These are phyloP conservation scores for Hericium rajendrae DNA, from an alignment of 768 basidiomycete species.

Conservation along the genomic window DNA sequence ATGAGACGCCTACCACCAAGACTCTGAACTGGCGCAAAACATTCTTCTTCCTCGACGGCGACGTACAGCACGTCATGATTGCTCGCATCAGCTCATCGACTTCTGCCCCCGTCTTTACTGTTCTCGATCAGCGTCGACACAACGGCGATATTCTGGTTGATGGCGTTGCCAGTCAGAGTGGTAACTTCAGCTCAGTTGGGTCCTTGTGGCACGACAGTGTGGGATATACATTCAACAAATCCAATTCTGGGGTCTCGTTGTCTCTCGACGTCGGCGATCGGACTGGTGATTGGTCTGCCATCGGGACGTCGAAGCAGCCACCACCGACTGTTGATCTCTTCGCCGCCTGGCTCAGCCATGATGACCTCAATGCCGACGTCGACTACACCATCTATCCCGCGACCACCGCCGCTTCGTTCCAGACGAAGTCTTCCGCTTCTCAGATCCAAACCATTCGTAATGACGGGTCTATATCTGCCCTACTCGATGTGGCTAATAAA, in stretches of 20 bases:
- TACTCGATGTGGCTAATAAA: slow-evolving; percentile 33
- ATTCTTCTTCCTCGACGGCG: slow-evolving; percentile 58
- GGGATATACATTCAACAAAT: slow-evolving; percentile 41
- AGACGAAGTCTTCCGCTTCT: slow-evolving; percentile 23
- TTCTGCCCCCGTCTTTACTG: slow-evolving; percentile 41
- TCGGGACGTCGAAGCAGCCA: slow-evolving; percentile 53
- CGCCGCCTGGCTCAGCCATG: slow-evolving; percentile 42
- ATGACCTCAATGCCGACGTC: slow-evolving; percentile 23
- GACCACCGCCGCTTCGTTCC: slow-evolving; percentile 28
- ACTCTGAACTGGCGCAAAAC: slow-evolving; percentile 52
- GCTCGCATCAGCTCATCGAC: slow-evolving; percentile 37
- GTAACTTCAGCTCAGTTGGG: slow-evolving; percentile 21
- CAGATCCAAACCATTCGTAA: slow-evolving; percentile 33
- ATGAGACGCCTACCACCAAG: slow-evolving; percentile 46
- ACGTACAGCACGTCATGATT: slow-evolving; percentile 51
- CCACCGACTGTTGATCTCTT: slow-evolving; percentile 46
- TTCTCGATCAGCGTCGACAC: slow-evolving; percentile 50
- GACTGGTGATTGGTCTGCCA: slow-evolving; percentile 47
- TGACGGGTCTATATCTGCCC: slow-evolving; percentile 37
- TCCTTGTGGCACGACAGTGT: slow-evolving; percentile 53
- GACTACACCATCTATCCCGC: slow-evolving; percentile 49
- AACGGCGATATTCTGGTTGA: slow-evolving; percentile 33
- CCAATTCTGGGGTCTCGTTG: slow-evolving; percentile 17
- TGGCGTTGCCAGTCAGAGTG: slow-evolving; percentile 14
- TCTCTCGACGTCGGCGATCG: slow-evolving; percentile 33